These are phyloP conservation scores for Penicillium sp. DNA, from an alignment of 2,329 filamentous ascomycete genomes.

Conservation along the genomic window DNA sequence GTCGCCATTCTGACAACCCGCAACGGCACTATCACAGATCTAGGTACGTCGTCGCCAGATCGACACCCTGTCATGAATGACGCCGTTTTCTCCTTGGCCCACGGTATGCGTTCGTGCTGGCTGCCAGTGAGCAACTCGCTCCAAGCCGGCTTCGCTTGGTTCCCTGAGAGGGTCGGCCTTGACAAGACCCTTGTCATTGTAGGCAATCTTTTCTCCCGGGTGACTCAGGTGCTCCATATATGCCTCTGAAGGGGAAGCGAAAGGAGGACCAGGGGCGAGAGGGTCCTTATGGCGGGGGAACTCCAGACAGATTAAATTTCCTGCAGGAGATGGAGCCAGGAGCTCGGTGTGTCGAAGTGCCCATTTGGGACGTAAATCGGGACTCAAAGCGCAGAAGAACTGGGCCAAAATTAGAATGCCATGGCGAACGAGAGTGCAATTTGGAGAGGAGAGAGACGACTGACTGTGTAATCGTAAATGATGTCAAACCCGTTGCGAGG, in stretches of 20 bases:
- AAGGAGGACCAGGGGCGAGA: constrained; percentile 64
- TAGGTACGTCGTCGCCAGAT: constrained; percentile 38
- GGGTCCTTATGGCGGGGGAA: constrained; percentile 69
- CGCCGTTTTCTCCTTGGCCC: constrained; percentile 43
- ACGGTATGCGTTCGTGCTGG: constrained; percentile 52
- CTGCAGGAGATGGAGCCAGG: constrained; percentile 42
- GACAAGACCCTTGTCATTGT: constrained; percentile 51
- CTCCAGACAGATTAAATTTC: constrained; percentile 62
- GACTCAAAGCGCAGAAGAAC: constrained; percentile 58
- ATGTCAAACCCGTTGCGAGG: constrained; percentile 39
- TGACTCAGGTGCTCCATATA: constrained; percentile 66
- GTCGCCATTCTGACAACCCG: neutral
- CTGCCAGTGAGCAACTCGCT: constrained; percentile 50
- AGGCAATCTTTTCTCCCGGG: constrained; percentile 62
- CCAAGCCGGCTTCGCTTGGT: constrained; percentile 35
- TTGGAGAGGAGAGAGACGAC: constrained; percentile 14
- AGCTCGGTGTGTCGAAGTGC: constrained; percentile 51
- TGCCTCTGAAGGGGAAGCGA: constrained; percentile 60
- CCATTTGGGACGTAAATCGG: constrained; percentile 52
- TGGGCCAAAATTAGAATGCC: constrained; percentile 24
- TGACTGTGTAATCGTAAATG: constrained; percentile 59
- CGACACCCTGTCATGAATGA: constrained; percentile 39
- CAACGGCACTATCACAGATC: neutral
- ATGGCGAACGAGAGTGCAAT: neutral
- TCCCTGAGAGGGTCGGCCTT: constrained; percentile 43